Percentiles rank a stretch among this genome's conserved stretches.
Conservation (phyloP, 1,284 basidiomycete species). For the Violaceomyces palustris region DNA sequence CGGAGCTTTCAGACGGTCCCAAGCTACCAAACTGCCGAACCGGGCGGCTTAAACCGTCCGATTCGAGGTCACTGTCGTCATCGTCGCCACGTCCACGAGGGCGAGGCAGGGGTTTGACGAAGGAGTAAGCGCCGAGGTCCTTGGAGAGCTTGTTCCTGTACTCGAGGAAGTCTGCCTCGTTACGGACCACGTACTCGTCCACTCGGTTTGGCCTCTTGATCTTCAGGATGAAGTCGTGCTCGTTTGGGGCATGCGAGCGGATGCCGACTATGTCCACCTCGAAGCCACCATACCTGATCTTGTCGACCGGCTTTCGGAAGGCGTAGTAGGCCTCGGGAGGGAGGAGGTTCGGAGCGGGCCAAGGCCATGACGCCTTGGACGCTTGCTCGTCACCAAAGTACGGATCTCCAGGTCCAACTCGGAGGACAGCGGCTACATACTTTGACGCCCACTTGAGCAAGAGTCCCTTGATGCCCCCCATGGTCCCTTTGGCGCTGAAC, state of each 20-base stretch:
- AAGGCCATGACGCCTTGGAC: constrained; percentile 32
- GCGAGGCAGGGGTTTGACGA: constrained; percentile 38
- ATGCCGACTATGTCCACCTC: constrained; percentile 47
- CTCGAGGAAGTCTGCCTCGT: constrained; percentile 46
- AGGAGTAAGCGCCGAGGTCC: constrained; percentile 36
- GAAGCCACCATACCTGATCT: constrained; percentile 42
- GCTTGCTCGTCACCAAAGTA: constrained; percentile 28
- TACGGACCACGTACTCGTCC: constrained; percentile 43
- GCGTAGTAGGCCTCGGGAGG: constrained; percentile 45
- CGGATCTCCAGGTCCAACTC: constrained; percentile 33
- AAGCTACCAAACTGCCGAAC: too few species aligned
- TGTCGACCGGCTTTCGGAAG: constrained; percentile 39
- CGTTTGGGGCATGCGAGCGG: constrained; percentile 17
- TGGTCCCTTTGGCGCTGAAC: constrained; percentile 32
- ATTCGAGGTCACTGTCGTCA: constrained; percentile 20
- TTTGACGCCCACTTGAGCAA: constrained; percentile 33
- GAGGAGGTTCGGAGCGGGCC: constrained; percentile 39
- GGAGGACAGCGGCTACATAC: constrained; percentile 40
- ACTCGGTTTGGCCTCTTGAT: constrained; percentile 42
- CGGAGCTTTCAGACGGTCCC: too few species aligned
- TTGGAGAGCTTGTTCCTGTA: constrained; percentile 34
- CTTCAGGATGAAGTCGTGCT: constrained; percentile 41
- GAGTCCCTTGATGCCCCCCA: constrained; percentile 14
- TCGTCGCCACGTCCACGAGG: constrained; percentile 29
- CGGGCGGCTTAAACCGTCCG: too few species aligned